Evolutionary conservation across 192 early-diverging fungal genomes (phyloP), one percentile per base, ranked within the genome.

Genomic region (Coemansia reversa): DNA sequence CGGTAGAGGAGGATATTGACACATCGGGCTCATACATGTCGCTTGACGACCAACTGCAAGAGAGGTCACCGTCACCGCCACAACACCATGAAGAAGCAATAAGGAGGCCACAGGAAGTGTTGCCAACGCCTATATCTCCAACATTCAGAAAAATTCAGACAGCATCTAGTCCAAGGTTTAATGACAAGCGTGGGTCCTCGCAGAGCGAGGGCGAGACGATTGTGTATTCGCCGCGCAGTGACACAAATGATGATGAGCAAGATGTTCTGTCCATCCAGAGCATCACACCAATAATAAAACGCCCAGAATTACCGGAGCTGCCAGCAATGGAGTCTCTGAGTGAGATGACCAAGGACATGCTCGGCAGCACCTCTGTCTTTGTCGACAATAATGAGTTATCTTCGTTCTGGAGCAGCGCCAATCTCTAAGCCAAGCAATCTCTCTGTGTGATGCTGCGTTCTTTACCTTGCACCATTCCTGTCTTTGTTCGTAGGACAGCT

Each of bases 151-250:
- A 28, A 50, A n/a, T n/a, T 18, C 61, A 27, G 32, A 3, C 55
- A 22, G 29, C 63, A n/a, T 23, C 47, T n/a, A 65, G 50, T 30
- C 58, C 50, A 12, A 6, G 33, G 11, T 23, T 58, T 7, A 73
- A 48, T 58, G 72, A 71, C 45, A 80, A 80, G 72, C 77, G 77
- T 51, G 77, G 62, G 51, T 80, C 77, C 16, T 62, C 72, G 20
- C 77, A 72, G 54, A 80, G 77, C 66, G 72, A 80, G 50, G 56
- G 77, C 63, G 77, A 80, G 25, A 80, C 77, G 1, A 74, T 80
- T 56, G 66, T 80, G 25, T 75, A 55, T 32, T 79, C 76, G 60
- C 76, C 76, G 6, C 63, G 67, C 30, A 67, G 49, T 50, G 58
- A 65, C 62, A 39, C 42, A 25, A 14, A 1, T n/a, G 45, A 53